These are phyloP conservation scores for Penicillium griseofulvum DNA, from an alignment of 2,329 filamentous ascomycete genomes.

Conservation along the genomic window DNA sequence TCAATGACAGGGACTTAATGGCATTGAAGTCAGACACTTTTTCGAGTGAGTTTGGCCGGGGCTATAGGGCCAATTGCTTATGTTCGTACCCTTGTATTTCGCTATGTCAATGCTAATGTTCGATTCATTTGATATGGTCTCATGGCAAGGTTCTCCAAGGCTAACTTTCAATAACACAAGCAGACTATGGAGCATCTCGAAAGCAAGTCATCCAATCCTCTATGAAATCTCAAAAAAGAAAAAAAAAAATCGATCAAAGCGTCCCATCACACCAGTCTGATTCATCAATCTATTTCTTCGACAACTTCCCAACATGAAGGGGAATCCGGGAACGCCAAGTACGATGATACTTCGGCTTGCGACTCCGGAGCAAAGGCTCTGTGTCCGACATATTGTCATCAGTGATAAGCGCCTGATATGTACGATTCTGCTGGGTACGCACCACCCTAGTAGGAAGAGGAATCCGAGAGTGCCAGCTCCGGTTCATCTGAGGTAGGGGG, in stretches of 20 bases:
- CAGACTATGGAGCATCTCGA: neutral
- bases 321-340: constrained; percentile 4
- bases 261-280: neutral
- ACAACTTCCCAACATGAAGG: neutral
- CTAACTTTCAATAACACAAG: neutral
- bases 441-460: neutral
- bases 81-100: neutral
- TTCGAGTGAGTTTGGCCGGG: constrained; percentile 67
- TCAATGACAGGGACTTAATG: constrained; percentile 88
- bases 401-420: neutral
- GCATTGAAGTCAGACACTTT: constrained; percentile 79
- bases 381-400: neutral
- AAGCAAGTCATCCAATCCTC: too few relatives aligned
- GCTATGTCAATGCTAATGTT: neutral
- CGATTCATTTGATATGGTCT: neutral
- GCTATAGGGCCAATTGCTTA: constrained; percentile 43
- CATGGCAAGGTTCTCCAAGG: neutral
- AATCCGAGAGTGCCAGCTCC: neutral
- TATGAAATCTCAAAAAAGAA: constrained; percentile 11
- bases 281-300: neutral
- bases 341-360: neutral
- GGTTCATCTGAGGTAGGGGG: too few relatives aligned
- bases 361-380: neutral
- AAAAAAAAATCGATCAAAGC: constrained; percentile 17
- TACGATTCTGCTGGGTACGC: neutral